phyloP scores from a whole-genome alignment of 345 rosid species.

The Reutealis trisperma region DNA sequence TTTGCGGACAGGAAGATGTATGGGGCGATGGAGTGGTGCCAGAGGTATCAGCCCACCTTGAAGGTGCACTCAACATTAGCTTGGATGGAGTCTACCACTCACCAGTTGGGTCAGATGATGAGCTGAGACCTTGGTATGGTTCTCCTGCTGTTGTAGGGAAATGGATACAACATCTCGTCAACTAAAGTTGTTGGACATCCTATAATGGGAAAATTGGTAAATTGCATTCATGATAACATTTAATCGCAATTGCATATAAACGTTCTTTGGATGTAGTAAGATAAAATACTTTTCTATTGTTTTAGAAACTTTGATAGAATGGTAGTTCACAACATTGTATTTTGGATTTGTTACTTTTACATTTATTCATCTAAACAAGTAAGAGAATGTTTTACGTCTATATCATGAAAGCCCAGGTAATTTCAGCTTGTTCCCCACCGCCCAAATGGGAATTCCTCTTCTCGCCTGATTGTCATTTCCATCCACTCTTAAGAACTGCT shows the following conservation, averaged over 20 bases:
- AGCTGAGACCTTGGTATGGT: conserved; percentile 83
- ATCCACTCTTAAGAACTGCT: no score
- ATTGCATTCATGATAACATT: neutral
- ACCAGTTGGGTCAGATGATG: conserved; percentile 82
- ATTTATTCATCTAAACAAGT: neutral
- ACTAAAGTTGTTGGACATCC: conserved; percentile 23
- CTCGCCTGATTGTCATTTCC: neutral
- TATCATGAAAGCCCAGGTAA: neutral
- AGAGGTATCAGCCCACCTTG: conserved; percentile 77
- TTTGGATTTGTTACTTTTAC: neutral
- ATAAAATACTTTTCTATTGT: no score
- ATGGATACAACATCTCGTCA: conserved; percentile 78
- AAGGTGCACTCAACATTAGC: conserved; percentile 78
- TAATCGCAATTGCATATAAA: neutral
- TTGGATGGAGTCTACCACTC: conserved; percentile 87
- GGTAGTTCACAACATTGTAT: neutral
- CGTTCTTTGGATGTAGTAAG: neutral
- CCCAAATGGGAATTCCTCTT: no score
- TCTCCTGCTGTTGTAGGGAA: conserved; percentile 64
- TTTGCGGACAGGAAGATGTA: conserved; percentile 84
- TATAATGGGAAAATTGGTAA: neutral
- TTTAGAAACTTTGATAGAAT: neutral
- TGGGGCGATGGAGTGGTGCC: conserved; percentile 99
- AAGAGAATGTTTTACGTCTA: neutral
- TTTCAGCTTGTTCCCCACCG: no score